phyloP scores from a whole-genome alignment of 2,329 filamentous ascomycete species.

The Ascochyta lentis region DNA sequence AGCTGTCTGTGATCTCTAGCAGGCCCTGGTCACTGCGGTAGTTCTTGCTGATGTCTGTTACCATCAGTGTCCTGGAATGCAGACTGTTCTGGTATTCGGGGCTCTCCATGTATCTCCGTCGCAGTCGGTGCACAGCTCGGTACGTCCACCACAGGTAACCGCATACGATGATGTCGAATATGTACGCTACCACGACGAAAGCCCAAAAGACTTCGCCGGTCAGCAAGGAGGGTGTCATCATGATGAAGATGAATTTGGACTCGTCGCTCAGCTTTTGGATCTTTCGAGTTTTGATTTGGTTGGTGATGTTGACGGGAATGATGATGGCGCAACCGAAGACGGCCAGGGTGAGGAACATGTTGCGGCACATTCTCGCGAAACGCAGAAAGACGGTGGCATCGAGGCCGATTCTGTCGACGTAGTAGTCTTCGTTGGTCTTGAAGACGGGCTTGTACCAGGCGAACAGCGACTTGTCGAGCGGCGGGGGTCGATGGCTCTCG shows the following conservation, averaged over 20 bases:
- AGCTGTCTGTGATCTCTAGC: slow-evolving; percentile 78
- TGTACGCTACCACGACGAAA: slow-evolving; percentile 64
- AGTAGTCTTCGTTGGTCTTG: slow-evolving; percentile 75
- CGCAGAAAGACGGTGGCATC: slow-evolving; percentile 91
- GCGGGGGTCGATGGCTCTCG: slow-evolving; percentile 84
- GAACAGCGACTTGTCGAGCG: slow-evolving; percentile 84
- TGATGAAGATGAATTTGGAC: slow-evolving; percentile 25
- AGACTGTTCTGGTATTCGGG: slow-evolving; percentile 87
- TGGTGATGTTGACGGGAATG: slow-evolving; percentile 76
- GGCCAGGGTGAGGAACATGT: slow-evolving; percentile 79
- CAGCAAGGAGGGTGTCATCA: slow-evolving; percentile 55
- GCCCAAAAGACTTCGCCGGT: slow-evolving; percentile 62
- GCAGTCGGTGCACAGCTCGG: slow-evolving; percentile 70
- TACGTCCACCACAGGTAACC: slow-evolving; percentile 94
- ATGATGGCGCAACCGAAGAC: slow-evolving; percentile 78
- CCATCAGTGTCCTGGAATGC: slow-evolving; percentile 71
- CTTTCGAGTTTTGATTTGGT: slow-evolving; percentile 19
- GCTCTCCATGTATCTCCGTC: slow-evolving; percentile 82
- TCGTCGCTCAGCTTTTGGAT: slow-evolving; percentile 17
- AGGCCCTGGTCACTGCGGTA: slow-evolving; percentile 85
- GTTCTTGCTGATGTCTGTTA: slow-evolving; percentile 84
- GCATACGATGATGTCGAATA: slow-evolving; percentile 76
- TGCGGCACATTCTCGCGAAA: slow-evolving; percentile 88
- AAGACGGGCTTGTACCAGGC: slow-evolving; percentile 84
- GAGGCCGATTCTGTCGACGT: slow-evolving; percentile 84